Conservation (phyloP, 2,329 filamentous ascomycete species). For the Trichothecium roseum region DNA sequence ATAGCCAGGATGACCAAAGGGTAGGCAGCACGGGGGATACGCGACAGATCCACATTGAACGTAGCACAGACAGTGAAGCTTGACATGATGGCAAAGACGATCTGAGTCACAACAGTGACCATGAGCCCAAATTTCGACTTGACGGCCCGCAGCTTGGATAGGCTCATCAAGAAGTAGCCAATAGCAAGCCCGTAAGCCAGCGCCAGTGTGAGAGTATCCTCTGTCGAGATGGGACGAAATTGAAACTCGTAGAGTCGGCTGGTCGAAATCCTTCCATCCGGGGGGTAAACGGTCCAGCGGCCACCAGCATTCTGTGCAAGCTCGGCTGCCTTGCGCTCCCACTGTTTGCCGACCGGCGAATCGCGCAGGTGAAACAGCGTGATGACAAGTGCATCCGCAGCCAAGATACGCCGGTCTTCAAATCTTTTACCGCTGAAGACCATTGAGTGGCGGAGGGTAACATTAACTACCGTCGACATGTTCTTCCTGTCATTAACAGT, state of each 20-base stretch:
- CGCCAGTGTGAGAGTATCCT: conserved; percentile 53
- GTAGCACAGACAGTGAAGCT: conserved; percentile 73
- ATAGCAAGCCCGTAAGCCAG: conserved; percentile 54
- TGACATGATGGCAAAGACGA: conserved; percentile 61
- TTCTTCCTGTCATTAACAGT: conserved; percentile 59
- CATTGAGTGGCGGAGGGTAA: conserved; percentile 66
- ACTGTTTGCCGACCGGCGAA: conserved; percentile 52
- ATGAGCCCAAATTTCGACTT: conserved; percentile 68
- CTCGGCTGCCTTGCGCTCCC: conserved; percentile 48
- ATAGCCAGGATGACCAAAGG: conserved; percentile 68
- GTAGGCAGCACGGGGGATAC: conserved; percentile 64
- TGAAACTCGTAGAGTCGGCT: conserved; percentile 69
- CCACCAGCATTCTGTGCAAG: conserved; percentile 38
- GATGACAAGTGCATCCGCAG: conserved; percentile 69
- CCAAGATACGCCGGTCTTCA: conserved; percentile 53
- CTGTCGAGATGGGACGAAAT: conserved; percentile 60
- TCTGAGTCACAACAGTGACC: conserved; percentile 59
- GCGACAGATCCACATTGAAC: conserved; percentile 63
- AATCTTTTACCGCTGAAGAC: conserved; percentile 77
- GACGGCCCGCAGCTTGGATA: conserved; percentile 62
- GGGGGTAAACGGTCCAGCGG: conserved; percentile 57
- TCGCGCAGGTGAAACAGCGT: conserved; percentile 61
- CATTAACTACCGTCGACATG: conserved; percentile 57
- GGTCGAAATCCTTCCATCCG: conserved; percentile 38
- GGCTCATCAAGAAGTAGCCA: conserved; percentile 54